Base-by-base conservation (phyloP, 2,329 filamentous ascomycete genomes). In the Colletotrichum eleusines region DNA sequence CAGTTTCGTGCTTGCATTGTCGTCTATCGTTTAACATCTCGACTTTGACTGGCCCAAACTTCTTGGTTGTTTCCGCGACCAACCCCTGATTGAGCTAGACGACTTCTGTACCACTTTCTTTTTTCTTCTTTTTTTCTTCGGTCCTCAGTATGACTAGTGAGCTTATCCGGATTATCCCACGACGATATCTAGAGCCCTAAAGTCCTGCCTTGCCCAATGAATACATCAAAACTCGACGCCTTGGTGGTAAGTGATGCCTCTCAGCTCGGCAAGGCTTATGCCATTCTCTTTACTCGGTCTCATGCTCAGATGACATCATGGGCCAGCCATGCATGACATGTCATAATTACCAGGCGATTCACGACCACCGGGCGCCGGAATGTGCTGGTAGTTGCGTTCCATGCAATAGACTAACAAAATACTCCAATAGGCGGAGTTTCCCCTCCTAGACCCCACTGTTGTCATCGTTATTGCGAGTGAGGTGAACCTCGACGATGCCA, bases 401-500 rank as follows among this genome's bases (percentile, higher is more conserved):
- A 12, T 18, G 35, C 35, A 11, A 9, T 16, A 46, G 44, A 8
- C 59, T 63, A 40, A 68, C 38, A 18, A 28, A n/a, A 4, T 2
- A 44, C n/a, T 20, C 4, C 12, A 28, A 11, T 9, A 71, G 69
- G 58, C 64, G 44, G 69, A 71, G 58, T 71, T 69, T 54, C 88
- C 92, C 31, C 87, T 91, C 23, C 81, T 98, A 50, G 95, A 98
- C 74, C 89, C 94, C 74, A 88, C 93, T 0, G 86, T 95, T 16
- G 88, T 98, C 69, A 87, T 91, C 64, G 91, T 94, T 5, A 92
- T 98, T 60, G 84, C 90, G 6, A 88, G 84, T 63, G 95, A 98
- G 76, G 93, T 90, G 79, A 88, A 94, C 75, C 82, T 95, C 23
- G 78, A 81, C 3, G 79, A 89, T 28, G 75, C 85, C 0, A 78